Base-by-base conservation (phyloP, 495 filamentous ascomycete genomes). In the Hypoxylon trugodes region DNA sequence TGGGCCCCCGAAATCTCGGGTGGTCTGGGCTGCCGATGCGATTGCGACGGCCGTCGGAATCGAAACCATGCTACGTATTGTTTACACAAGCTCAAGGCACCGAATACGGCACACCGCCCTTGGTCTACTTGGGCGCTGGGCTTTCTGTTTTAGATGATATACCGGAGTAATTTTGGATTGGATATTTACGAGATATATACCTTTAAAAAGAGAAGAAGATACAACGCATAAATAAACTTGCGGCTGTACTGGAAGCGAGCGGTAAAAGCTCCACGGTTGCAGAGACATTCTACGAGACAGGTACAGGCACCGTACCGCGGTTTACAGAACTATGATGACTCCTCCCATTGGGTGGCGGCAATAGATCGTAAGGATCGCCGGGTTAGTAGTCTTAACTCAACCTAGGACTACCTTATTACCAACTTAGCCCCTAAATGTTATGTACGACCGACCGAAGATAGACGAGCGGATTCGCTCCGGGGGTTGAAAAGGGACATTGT, bases 21-120 rank as follows among this genome's bases (percentile, higher is more conserved):
- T 2, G 75, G 74, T 21, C 71, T 79, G 6, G 78, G 78, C 6
- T 81, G 78, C 37, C 74, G 77, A 10, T 81, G 78, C 48, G 73
- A 76, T 54, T 81, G 79, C 59, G 72, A 78, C 47, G 76, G 74
- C n/a, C 50, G 65, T 22, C 57, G 37, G 18, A 71, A 67, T 13
- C 53, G 73, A 6, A 78, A 79, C 43, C 66, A 70, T 26, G 61
- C 66, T 6, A 64, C 50, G 24, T 73, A 74, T 37, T 79, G 77
- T 38, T 49, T 74, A 6, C 59, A 74, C 37, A 69, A 64, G 37
- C 58, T 79, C 5, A 77, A 72, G 49, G 66, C 71, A 24, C 77
- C 77, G 4, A 75, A 72, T 26, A 75, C 69, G 0, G 49, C 53
- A n/a, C 69, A 56, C 8, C 64, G 69, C 3, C 47, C 70, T 12